Evolutionary conservation across 352 stramenopile species (phyloP).

Genomic region (Pilasporangium apinafurcum): DNA sequence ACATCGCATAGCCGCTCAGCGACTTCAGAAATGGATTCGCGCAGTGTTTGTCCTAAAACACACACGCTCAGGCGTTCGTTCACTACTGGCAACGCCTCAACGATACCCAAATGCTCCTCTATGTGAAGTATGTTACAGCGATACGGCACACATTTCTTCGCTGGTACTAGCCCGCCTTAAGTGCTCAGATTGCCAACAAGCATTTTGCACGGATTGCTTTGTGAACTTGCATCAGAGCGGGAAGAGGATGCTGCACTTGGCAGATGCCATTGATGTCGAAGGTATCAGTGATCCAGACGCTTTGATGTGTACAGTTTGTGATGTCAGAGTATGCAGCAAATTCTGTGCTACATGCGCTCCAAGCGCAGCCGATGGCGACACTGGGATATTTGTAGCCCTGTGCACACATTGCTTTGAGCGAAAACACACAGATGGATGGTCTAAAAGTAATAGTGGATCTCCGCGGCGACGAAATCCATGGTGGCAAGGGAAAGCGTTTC

Average conservation of each 20-base stretch:
- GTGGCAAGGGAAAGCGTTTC: constrained; percentile 19
- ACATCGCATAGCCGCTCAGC: background rate
- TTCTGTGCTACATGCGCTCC: constrained; percentile 13
- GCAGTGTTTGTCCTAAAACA: constrained; percentile 3
- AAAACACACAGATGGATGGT: constrained; percentile 6
- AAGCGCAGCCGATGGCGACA: background rate
- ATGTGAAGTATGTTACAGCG: constrained; percentile 22
- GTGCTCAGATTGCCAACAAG: constrained; percentile 22
- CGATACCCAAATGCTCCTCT: constrained; percentile 24
- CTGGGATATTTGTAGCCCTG: background rate
- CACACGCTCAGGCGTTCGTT: constrained; percentile 2
- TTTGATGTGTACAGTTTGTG: constrained; percentile 15
- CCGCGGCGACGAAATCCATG: constrained; percentile 3
- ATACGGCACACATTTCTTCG: background rate
- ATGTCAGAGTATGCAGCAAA: constrained; percentile 10
- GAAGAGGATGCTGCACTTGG: constrained; percentile 28
- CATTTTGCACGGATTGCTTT: constrained; percentile 19
- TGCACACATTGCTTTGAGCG: constrained; percentile 22
- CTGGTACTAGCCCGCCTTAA: constrained; percentile 15
- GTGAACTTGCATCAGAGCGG: constrained; percentile 13
- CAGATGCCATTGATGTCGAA: constrained; percentile 18
- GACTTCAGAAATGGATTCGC: constrained; percentile 8
- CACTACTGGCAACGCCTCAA: constrained; percentile 8
- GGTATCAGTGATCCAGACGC: constrained; percentile 8
- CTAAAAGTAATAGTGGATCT: background rate